Conservation (phyloP, 805 yeast genomes). For the Myxozyma nipponensis region DNA sequence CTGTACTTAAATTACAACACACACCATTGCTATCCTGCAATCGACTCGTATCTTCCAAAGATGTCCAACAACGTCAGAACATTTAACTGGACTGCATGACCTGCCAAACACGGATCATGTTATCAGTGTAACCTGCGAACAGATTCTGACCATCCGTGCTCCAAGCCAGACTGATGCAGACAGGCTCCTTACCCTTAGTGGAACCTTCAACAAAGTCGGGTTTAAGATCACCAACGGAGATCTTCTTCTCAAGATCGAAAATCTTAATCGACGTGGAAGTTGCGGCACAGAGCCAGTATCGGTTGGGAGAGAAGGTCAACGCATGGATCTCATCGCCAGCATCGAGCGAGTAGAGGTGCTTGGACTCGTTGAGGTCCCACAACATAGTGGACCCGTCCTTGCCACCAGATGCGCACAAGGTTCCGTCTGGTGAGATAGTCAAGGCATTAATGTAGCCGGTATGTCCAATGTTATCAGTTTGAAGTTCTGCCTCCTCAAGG, state of each 20-base stretch:
- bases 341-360: conserved; percentile 84
- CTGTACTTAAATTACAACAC: not conserved
- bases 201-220: conserved; percentile 90
- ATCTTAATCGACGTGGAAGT: conserved; percentile 96
- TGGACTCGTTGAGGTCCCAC: conserved; percentile 90
- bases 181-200: conserved; percentile 91
- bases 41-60: too few species aligned
- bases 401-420: conserved; percentile 99
- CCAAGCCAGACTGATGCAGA: conserved; percentile 98
- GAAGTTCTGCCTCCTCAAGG: conserved; percentile 72
- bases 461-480: conserved; percentile 98
- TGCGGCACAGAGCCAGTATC: conserved; percentile 99
- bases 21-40: too few species aligned
- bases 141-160: conserved; percentile 99
- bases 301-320: conserved; percentile 99
- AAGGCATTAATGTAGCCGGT: conserved; percentile 96
- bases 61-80: not conserved
- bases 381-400: conserved; percentile 98
- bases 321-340: conserved; percentile 97
- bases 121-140: conserved; percentile 99
- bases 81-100: conserved; percentile 62
- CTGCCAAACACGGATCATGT: conserved; percentile 99
- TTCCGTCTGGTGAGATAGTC: conserved; percentile 99
- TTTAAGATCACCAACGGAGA: conserved; percentile 92
- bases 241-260: conserved; percentile 94